Base-by-base conservation (phyloP, 1,139 yeast genomes). In the Lodderomyces elongisporus region DNA sequence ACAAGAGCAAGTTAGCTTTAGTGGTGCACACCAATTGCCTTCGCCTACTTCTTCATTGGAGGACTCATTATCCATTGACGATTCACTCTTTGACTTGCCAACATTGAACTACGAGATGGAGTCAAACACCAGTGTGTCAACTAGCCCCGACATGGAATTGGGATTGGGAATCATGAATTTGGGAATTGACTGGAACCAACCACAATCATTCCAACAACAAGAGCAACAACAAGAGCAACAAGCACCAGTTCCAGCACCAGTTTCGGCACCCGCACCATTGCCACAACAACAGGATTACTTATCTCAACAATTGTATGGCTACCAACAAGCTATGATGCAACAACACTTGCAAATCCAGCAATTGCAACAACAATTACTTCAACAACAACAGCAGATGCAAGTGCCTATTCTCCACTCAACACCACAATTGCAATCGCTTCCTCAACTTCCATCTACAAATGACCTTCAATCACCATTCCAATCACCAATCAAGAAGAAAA, bases 151-250 rank as follows among this genome's bases (percentile, higher is more conserved):
- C 10, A 35, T 28, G 17, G 31, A 17, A 8, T 26, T 51, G 30
- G 60, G 59, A 4, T 52, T 55, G 37, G 60, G 59, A 12, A 51
- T 56, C 4, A 49, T 46, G 48, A 51, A 51, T 25, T 36, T 52
- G 33, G 59, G 35, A 14, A 28, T 38, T 16, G 44, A 34, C 32
- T 36, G 39, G 37, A 32, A 44, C 27, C 41, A 36, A 30, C 36
- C 41, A 21, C 31, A 25, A 29, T n/a, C n/a, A n/a, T n/a, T n/a
- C n/a, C n/a, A n/a, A n/a, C n/a, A n/a, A n/a, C n/a, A n/a, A n/a
- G n/a, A n/a, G n/a, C n/a, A n/a, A n/a, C n/a, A n/a, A n/a, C n/a
- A n/a, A n/a, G n/a, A n/a, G n/a, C 36, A 27, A 28, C 31, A 33
- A 30, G 12, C 17, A 20, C 24, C 22, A 12, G 28, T 24, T 17